Evolutionary conservation across 371 early-diverging fungal genomes (phyloP), one percentile per base, ranked within the genome.

Genomic region (Amoeboaphelidium protococcarum): DNA sequence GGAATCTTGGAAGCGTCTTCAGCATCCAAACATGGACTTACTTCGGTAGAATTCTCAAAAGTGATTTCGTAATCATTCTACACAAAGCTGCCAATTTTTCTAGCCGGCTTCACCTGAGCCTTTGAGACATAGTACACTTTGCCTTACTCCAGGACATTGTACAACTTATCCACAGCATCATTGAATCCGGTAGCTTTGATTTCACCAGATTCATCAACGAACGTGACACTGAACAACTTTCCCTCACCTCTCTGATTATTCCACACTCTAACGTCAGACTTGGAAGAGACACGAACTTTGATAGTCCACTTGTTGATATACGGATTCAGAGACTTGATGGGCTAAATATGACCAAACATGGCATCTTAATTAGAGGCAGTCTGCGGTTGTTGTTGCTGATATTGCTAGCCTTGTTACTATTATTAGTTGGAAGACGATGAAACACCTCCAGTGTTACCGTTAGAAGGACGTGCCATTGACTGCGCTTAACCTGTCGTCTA

Each of bases 41-140:
- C 25, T 47, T 44, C n/a, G 2, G 79, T 74, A 2, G 58, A 57
- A 41, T 66, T 50, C 23, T 90, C 88, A 42, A 91, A 61, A 1
- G 72, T 62, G 50, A 97, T 63, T 58, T 97, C 98, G 54, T 95
- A 97, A 50, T 90, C 82, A 57, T 86, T 82, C 53, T 78, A 63
- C 43, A 81, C 59, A 23, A 66, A 75, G 25, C 70, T 76, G 52
- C 72, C 94, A 55, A 82, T 78, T 56, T 77, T 78, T 47, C 78
- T 83, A 10, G 94, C 91, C 60, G 75, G 65, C 52, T 78, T 78
- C 19, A 95, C 72, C 45, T 67, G 64, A 23, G 80, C 83, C 42
- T 75, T 74, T 21, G 82, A 78, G 42, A 97, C 58, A 50, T 76
- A 82, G 53, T 86, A 96, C 3, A 80, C 80, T 55, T 78, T 70